Percentiles rank a stretch among this genome's conserved stretches.
Evolutionary conservation across 2,329 filamentous ascomycete genomes (phyloP).

Genomic region (Herpotrichia juniperi): DNA sequence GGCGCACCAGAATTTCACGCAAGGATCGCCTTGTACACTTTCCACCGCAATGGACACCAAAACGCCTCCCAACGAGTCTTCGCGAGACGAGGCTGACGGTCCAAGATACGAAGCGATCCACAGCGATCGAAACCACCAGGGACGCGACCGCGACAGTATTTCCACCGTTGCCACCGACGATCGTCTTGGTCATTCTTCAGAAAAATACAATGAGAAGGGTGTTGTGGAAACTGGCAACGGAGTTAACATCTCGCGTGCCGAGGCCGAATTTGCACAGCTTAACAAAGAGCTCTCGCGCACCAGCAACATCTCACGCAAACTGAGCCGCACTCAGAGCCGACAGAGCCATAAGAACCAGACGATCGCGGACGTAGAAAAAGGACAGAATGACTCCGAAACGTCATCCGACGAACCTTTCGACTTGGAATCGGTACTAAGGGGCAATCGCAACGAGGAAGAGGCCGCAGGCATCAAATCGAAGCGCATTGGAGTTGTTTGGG

Average conservation of each 20-base stretch:
- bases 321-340: constrained; percentile 54
- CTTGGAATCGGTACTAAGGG: constrained; percentile 74
- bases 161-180: constrained; percentile 30
- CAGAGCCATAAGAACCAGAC: constrained; percentile 45
- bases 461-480: constrained; percentile 82
- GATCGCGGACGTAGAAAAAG: constrained; percentile 65
- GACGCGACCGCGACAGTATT: constrained; percentile 26
- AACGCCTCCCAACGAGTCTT: constrained; percentile 21
- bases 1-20: constrained; percentile 3
- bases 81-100: constrained; percentile 28
- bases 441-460: constrained; percentile 72
- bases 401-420: constrained; percentile 66
- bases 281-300: constrained; percentile 53
- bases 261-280: constrained; percentile 73
- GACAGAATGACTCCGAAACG: constrained; percentile 39
- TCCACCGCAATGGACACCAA: constrained; percentile 32
- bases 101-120: constrained; percentile 39
- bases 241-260: constrained; percentile 70
- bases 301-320: constrained; percentile 44
- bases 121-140: constrained; percentile 18
- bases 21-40: constrained; percentile 24
- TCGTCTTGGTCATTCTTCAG: constrained; percentile 8
- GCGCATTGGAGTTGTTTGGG: constrained; percentile 75
- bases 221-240: constrained; percentile 43
- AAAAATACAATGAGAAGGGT: constrained; percentile 25